Base-by-base conservation (phyloP, 2,329 filamentous ascomycete species). In the Penicillium janthinellum region DNA sequence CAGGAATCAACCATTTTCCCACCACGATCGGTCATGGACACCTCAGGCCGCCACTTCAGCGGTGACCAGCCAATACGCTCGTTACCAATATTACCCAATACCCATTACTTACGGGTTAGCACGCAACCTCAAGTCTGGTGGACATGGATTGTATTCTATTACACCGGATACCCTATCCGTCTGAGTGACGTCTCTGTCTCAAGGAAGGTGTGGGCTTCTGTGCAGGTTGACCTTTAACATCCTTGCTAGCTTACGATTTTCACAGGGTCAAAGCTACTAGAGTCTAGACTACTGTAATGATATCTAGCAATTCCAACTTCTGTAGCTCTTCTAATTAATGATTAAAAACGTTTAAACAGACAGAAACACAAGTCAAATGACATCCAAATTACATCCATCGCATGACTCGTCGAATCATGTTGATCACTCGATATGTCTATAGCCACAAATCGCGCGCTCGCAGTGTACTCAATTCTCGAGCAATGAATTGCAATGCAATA, bases 1-100 rank as follows among this genome's bases (percentile, higher is more conserved):
- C 20, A 17, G 5, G 49, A 52, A 52, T 52, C 49, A 52, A 52
- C 49, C 35, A 22, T 52, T 52, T 52, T 52, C 49, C 49, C 49
- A 41, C 49, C 49, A 41, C 35, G 38, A 52, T 28, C 17, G 22
- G 22, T 37, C 49, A 28, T 31, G 2, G 56, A 56, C 53, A 59
- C 59, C 59, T 59, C 48, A 59, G 59, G 52, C 59, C 31, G n/a
- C 51, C 11, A 51, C 35, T 45, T 45, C 25, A 47, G 56, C 57
- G 59, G 59, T 61, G 55, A 58, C 54, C 45, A 51, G 50, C 22
- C 50, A 53, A 37, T 45, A 45, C n/a, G 17, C 48, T 50, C 48
- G 44, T 47, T 47, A 47, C 44, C 44, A 47, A 47, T 11, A 15
- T 31, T 31, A 31, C 44, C 5, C 12, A n/a, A n/a, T 47, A 47